phyloP scores from a whole-genome alignment of 495 filamentous ascomycete species.

The Aeminium ludgeri region DNA sequence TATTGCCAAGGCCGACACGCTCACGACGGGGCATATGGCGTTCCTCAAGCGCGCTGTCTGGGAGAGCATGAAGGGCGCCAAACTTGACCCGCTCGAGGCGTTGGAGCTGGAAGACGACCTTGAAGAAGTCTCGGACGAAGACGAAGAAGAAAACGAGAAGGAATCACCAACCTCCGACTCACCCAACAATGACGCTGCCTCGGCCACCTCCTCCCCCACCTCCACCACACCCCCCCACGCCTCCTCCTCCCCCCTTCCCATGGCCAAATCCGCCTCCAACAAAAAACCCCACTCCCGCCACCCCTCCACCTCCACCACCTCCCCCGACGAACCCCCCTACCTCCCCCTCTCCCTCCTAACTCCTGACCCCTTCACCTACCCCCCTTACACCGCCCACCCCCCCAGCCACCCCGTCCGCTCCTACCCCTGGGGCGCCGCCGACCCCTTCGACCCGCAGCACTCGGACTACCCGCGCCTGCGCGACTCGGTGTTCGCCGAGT shows the following conservation, averaged over 20 bases:
- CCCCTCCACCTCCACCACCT: slow-evolving; percentile 7
- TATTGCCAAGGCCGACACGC: slow-evolving; percentile 92
- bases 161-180: slow-evolving; percentile 17
- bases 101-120: slow-evolving; percentile 62
- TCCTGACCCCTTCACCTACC: slow-evolving; percentile 67
- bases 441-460: slow-evolving; percentile 76
- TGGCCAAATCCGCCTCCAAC: slow-evolving; percentile 6
- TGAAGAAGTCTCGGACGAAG: slow-evolving; percentile 27
- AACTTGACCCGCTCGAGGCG: slow-evolving; percentile 76
- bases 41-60: slow-evolving; percentile 82
- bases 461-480: slow-evolving; percentile 89
- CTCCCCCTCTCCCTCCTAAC: slow-evolving; percentile 87
- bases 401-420: slow-evolving; percentile 50
- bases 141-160: slow-evolving; percentile 20
- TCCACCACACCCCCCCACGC: slow-evolving; percentile 11
- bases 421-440: slow-evolving; percentile 94
- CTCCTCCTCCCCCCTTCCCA: too few species aligned
- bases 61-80: slow-evolving; percentile 67
- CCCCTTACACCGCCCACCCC: slow-evolving; percentile 1
- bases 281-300: slow-evolving; percentile 7
- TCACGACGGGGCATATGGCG: slow-evolving; percentile 85
- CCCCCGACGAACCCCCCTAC: slow-evolving; percentile 24
- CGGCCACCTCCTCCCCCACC: slow-evolving; percentile 18
- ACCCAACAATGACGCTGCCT: slow-evolving; percentile 18
- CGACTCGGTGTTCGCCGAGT: slow-evolving; percentile 83